These are phyloP conservation scores for Sphaerobolus stellatus DNA, from an alignment of 1,284 basidiomycete genomes.

Conservation along the genomic window DNA sequence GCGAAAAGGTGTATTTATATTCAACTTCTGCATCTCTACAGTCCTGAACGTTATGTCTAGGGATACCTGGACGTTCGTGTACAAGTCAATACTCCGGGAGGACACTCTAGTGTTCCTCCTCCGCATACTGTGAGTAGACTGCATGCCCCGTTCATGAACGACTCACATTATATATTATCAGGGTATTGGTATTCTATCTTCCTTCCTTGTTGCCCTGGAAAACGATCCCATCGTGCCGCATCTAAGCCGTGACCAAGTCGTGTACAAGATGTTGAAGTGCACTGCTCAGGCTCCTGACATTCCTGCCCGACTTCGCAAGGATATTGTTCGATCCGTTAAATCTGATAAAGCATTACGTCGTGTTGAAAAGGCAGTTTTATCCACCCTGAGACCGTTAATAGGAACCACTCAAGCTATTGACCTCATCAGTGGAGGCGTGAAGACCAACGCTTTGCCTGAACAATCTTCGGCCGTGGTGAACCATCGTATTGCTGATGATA, in stretches of 20 bases:
- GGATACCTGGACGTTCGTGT: conserved; percentile 60
- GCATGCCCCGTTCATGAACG: neutral
- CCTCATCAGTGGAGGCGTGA: conserved; percentile 65
- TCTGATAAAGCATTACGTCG: conserved; percentile 40
- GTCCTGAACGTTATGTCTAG: neutral
- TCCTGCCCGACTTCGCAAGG: conserved; percentile 37
- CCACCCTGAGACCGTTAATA: no score
- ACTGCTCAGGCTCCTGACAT: conserved; percentile 49
- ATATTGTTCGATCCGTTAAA: conserved; percentile 38
- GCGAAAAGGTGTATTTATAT: conserved; percentile 47
- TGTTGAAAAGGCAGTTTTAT: conserved; percentile 42
- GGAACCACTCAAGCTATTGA: conserved; percentile 73
- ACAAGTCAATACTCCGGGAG: conserved; percentile 56
- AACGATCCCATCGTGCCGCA: conserved; percentile 45
- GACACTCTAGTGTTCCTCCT: conserved; percentile 66
- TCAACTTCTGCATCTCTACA: neutral
- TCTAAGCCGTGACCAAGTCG: conserved; percentile 43
- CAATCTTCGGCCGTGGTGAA: conserved; percentile 55
- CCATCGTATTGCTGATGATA: conserved; percentile 55
- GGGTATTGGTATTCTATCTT: conserved; percentile 64
- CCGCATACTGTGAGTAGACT: conserved; percentile 45
- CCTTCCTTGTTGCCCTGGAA: conserved; percentile 55
- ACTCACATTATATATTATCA: conserved; percentile 17
- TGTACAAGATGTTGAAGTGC: conserved; percentile 46
- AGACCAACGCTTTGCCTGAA: conserved; percentile 64